These are phyloP conservation scores for Fusarium multiceps DNA, from an alignment of 2,329 filamentous ascomycete genomes.

Conservation along the genomic window DNA sequence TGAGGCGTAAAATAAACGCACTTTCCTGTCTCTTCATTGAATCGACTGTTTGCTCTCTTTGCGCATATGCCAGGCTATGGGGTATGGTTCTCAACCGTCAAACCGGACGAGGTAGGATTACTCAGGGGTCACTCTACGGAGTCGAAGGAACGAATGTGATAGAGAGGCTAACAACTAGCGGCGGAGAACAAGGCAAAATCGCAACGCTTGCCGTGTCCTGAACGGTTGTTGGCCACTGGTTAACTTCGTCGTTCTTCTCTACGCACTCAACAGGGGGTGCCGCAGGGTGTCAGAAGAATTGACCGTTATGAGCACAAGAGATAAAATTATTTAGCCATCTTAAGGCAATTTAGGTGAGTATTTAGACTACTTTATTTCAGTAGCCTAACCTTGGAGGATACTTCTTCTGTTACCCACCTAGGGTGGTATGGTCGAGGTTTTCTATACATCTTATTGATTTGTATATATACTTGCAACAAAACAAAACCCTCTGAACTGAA, in stretches of 20 bases:
- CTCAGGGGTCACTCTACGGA: background rate
- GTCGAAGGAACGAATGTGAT: too few species aligned
- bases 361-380: too few species aligned
- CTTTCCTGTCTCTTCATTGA: constrained; percentile 33
- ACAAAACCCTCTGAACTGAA: background rate
- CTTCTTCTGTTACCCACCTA: too few species aligned
- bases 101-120: background rate
- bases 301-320: too few species aligned
- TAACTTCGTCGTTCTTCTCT: background rate
- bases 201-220: background rate
- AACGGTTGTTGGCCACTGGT: background rate
- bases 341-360: too few species aligned
- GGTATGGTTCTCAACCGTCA: background rate
- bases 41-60: background rate
- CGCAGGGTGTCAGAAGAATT: too few species aligned
- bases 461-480: background rate
- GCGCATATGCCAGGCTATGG: background rate
- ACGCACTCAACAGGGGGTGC: background rate
- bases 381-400: too few species aligned
- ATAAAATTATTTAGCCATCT: too few species aligned
- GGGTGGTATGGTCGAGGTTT: background rate
- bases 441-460: background rate
- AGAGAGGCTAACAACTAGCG: background rate
- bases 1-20: constrained; percentile 47
- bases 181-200: background rate